Conservation (phyloP, 1,284 basidiomycete genomes). For the Trametes polyzona region DNA sequence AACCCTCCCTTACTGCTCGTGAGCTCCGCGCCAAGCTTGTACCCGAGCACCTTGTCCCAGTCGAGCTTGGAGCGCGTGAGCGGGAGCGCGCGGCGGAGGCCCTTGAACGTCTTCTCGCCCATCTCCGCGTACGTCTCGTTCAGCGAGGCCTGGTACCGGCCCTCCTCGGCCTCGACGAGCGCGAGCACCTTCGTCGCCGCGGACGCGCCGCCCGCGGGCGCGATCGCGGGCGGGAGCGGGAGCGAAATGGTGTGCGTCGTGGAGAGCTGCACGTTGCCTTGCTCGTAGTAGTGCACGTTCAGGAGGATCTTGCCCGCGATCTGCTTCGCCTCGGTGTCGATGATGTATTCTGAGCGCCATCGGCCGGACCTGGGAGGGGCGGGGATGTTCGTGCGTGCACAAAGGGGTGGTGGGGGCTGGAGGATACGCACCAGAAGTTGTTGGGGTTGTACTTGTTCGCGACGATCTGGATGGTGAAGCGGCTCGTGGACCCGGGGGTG, state of each 20-base stretch:
- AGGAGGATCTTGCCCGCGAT: constrained; percentile 72
- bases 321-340: constrained; percentile 59
- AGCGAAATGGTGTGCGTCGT: constrained; percentile 74
- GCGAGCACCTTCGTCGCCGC: constrained; percentile 79
- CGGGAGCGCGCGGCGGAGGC: constrained; percentile 84
- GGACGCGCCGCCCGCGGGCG: constrained; percentile 51
- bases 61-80: constrained; percentile 93
- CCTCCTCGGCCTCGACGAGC: constrained; percentile 79
- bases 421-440: constrained; percentile 80
- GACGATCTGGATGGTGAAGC: constrained; percentile 81
- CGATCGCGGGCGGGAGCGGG: constrained; percentile 61
- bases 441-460: constrained; percentile 92
- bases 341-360: constrained; percentile 83
- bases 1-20: constrained; percentile 71
- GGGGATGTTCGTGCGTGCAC: neutral
- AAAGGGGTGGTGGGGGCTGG: neutral
- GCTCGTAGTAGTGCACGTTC: constrained; percentile 95
- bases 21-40: constrained; percentile 86
- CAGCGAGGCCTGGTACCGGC: constrained; percentile 75
- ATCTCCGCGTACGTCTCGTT: constrained; percentile 84
- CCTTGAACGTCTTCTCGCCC: constrained; percentile 91
- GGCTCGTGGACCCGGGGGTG: constrained; percentile 43
- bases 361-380: constrained; percentile 75
- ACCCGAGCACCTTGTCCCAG: constrained; percentile 91
- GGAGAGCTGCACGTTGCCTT: constrained; percentile 92